Conservation (phyloP, 2,329 filamentous ascomycete species). For the Hymenoscyphus linearis region DNA sequence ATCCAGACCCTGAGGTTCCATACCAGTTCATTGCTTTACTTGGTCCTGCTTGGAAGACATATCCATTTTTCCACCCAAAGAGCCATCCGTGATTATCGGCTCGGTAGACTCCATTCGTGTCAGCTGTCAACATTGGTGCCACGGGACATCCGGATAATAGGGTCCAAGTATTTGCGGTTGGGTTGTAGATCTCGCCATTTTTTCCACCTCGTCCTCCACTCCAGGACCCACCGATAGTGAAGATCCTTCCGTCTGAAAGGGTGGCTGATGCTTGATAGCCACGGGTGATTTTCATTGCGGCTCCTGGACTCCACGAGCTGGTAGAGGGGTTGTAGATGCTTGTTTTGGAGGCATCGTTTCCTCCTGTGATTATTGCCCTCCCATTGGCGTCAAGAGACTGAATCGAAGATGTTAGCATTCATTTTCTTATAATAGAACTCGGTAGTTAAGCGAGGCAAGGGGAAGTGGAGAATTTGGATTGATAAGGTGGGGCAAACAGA, state of each 20-base stretch:
- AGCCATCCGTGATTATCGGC: slow-evolving; percentile 49
- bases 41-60: slow-evolving; percentile 25
- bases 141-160: slow-evolving; percentile 39
- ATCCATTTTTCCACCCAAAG: slow-evolving; percentile 24
- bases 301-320: slow-evolving; percentile 35
- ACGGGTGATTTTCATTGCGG: slow-evolving; percentile 43
- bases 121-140: slow-evolving; percentile 45
- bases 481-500: slow-evolving; percentile 18
- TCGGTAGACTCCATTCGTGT: slow-evolving; percentile 39
- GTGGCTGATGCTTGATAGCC: slow-evolving; percentile 50
- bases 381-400: slow-evolving; percentile 36
- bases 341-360: slow-evolving; percentile 42
- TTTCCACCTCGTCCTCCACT: slow-evolving; percentile 45
- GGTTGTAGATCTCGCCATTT: slow-evolving; percentile 51
- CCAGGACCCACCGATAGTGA: slow-evolving; percentile 52
- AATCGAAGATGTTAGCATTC: neutral
- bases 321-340: slow-evolving; percentile 37
- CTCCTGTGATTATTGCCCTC: slow-evolving; percentile 48
- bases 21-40: slow-evolving; percentile 52
- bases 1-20: slow-evolving; percentile 36
- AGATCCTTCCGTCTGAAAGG: slow-evolving; percentile 48
- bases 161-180: slow-evolving; percentile 42
- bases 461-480: slow-evolving; percentile 1
- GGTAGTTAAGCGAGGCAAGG: neutral
- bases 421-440: neutral